Percentiles rank a stretch among this genome's conserved stretches.
Evolutionary conservation across 768 basidiomycete species (phyloP).

Genomic region (Scleroderma citrinum): DNA sequence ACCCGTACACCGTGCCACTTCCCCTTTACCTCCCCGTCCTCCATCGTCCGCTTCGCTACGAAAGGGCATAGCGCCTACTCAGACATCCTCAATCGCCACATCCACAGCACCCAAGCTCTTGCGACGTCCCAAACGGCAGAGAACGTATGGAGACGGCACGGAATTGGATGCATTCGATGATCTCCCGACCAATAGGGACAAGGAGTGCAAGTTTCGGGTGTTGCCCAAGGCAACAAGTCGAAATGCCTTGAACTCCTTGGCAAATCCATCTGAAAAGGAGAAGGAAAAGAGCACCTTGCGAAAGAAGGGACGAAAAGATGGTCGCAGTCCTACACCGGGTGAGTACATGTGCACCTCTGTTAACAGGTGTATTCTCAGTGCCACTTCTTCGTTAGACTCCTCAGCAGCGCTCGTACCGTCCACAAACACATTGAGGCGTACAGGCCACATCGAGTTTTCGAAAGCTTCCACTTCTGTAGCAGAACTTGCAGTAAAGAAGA

Average conservation of each 20-base stretch:
- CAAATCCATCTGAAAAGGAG: slow-evolving; percentile 35
- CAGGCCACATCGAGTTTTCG: slow-evolving; percentile 50
- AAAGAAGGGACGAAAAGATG: slow-evolving; percentile 49
- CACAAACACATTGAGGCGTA: slow-evolving; percentile 52
- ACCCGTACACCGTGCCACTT: slow-evolving; percentile 42
- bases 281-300: slow-evolving; percentile 52
- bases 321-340: slow-evolving; percentile 37
- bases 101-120: slow-evolving; percentile 58
- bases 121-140: slow-evolving; percentile 69
- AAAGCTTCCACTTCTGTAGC: slow-evolving; percentile 26
- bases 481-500: slow-evolving; percentile 45
- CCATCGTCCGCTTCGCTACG: slow-evolving; percentile 49
- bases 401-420: slow-evolving; percentile 33
- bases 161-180: slow-evolving; percentile 88
- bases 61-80: slow-evolving; percentile 24
- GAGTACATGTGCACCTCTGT: slow-evolving; percentile 13
- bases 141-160: slow-evolving; percentile 81
- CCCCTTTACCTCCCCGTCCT: slow-evolving; percentile 56
- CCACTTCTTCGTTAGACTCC: slow-evolving; percentile 10
- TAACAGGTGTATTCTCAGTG: slow-evolving; percentile 1
- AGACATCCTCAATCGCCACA: slow-evolving; percentile 33
- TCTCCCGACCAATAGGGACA: slow-evolving; percentile 78
- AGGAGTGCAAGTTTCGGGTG: slow-evolving; percentile 68
- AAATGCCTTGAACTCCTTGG: slow-evolving; percentile 43
- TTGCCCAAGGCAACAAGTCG: slow-evolving; percentile 67